phyloP scores from a whole-genome alignment of 202 grass and related monocot species.

The Elaeis oleifera region DNA sequence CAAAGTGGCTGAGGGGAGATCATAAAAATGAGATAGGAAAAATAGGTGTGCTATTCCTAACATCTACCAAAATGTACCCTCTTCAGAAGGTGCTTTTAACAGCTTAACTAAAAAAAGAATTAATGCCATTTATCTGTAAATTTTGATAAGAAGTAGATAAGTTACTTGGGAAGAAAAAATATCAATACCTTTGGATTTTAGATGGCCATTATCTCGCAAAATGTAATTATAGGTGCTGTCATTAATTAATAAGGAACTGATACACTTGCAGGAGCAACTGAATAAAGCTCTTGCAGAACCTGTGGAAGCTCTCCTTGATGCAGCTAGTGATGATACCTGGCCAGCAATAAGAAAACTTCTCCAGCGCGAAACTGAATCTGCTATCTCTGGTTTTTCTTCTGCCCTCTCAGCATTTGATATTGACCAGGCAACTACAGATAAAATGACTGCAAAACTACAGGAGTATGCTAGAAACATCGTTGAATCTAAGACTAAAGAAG shows the following conservation, averaged over 20 bases:
- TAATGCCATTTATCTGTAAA: too few species aligned
- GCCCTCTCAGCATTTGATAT: constrained; percentile 65
- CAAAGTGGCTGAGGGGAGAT: too few species aligned
- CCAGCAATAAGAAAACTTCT: constrained; percentile 84
- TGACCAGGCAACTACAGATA: constrained; percentile 53
- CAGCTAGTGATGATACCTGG: constrained; percentile 79
- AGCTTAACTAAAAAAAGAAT: too few species aligned
- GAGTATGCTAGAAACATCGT: constrained; percentile 67
- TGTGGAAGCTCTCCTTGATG: constrained; percentile 86
- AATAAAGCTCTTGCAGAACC: constrained; percentile 79
- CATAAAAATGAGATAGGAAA: too few species aligned
- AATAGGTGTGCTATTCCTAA: too few species aligned
- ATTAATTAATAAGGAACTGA: constrained; percentile 4
- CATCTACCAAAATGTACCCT: too few species aligned
- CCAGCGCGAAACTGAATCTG: constrained; percentile 59
- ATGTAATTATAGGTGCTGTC: too few species aligned
- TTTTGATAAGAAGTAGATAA: too few species aligned
- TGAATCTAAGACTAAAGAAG: constrained; percentile 90
- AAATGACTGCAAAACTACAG: constrained; percentile 64
- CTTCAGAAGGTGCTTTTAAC: too few species aligned
- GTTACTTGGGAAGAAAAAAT: too few species aligned
- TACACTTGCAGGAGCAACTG: constrained; percentile 61
- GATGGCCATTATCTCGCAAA: too few species aligned
- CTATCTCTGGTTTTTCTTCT: constrained; percentile 57
- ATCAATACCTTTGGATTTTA: too few species aligned